phyloP scores from a whole-genome alignment of 2,329 filamentous ascomycete species.

The Lecanoromycetidae sp. region DNA sequence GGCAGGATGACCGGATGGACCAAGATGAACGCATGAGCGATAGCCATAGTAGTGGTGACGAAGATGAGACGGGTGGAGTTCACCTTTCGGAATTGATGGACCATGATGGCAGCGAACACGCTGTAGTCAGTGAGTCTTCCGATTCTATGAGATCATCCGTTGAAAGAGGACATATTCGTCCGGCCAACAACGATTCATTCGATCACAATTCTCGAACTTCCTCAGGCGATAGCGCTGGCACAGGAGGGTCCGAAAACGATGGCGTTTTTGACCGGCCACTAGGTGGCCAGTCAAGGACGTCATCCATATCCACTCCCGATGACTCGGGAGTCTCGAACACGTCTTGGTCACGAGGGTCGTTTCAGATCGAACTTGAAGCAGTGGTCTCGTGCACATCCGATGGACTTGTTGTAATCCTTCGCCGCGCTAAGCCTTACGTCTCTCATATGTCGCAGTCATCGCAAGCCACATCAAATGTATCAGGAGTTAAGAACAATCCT shows the following conservation, averaged over 20 bases:
- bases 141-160: slow-evolving; percentile 14
- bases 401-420: slow-evolving; percentile 68
- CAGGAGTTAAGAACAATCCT: slow-evolving; percentile 26
- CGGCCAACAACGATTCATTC: neutral
- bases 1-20: slow-evolving; percentile 41
- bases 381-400: slow-evolving; percentile 89
- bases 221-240: slow-evolving; percentile 36
- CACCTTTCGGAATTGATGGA: slow-evolving; percentile 33
- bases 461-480: too few relatives aligned
- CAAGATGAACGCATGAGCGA: slow-evolving; percentile 39
- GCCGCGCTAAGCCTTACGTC: slow-evolving; percentile 59
- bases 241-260: slow-evolving; percentile 28
- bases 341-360: slow-evolving; percentile 18
- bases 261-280: slow-evolving; percentile 33
- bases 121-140: slow-evolving; percentile 14
- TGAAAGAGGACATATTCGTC: slow-evolving; percentile 6
- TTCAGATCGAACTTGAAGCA: slow-evolving; percentile 60
- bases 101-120: slow-evolving; percentile 22
- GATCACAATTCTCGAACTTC: slow-evolving; percentile 26
- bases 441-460: slow-evolving; percentile 38
- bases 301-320: slow-evolving; percentile 19
- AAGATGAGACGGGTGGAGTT: slow-evolving; percentile 32
- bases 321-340: slow-evolving; percentile 9
- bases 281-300: slow-evolving; percentile 26
- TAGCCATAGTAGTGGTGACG: slow-evolving; percentile 35